A percentile compares a stretch with the other conserved stretches of the same genome.
These are phyloP conservation scores for Leccinum broughii DNA, from an alignment of 768 basidiomycete species.

Conservation along the genomic window DNA sequence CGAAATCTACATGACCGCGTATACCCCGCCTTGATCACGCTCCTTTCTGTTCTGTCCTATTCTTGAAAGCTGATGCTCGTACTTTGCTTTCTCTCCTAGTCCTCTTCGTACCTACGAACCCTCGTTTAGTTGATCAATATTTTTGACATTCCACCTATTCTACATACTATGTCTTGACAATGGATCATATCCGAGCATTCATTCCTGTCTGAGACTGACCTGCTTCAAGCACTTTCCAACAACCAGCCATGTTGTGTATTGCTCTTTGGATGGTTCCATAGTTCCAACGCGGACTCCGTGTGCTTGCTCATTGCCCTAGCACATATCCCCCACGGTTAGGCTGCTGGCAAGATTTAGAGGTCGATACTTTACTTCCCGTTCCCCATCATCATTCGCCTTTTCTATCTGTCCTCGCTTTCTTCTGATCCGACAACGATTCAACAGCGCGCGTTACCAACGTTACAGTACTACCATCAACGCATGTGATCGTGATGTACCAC, in stretches of 20 bases:
- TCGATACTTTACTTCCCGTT: neutral
- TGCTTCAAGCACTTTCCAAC: neutral
- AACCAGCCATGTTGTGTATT: neutral
- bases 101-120: slow-evolving; percentile 12
- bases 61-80: slow-evolving; percentile 9
- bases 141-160: slow-evolving; percentile 15
- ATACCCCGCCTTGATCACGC: slow-evolving; percentile 28
- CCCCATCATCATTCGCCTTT: neutral
- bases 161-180: slow-evolving; percentile 14
- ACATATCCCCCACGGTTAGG: no score
- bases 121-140: slow-evolving; percentile 26
- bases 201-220: neutral
- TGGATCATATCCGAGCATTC: slow-evolving; percentile 10
- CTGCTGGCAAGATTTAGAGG: neutral
- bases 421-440: neutral
- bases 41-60: slow-evolving; percentile 17
- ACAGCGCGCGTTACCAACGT: neutral
- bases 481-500: neutral
- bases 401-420: neutral
- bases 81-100: slow-evolving; percentile 7
- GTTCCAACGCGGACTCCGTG: neutral
- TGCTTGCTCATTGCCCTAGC: neutral
- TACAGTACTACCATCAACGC: neutral
- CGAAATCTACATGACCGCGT: slow-evolving; percentile 15
- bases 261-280: neutral